Base-by-base conservation (phyloP, 441 rosid species). In the Adansonia gregorii region DNA sequence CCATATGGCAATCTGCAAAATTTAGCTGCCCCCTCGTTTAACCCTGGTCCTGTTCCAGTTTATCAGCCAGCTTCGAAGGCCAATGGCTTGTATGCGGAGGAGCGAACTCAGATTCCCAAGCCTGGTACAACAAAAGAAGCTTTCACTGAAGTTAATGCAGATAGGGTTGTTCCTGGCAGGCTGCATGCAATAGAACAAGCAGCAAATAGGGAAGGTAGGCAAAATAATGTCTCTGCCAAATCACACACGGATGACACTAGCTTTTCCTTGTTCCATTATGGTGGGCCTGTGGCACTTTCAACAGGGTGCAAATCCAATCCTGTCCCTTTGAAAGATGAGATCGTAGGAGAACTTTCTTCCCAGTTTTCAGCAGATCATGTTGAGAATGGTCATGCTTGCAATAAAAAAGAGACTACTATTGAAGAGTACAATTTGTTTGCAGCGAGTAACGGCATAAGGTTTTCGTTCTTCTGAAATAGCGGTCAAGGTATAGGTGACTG, bases 351-450 rank as follows among this genome's bases (percentile, higher is more conserved):
- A 54, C 71, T 84, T 74, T 84, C 92, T 76, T 82, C 88, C 12
- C 87, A 84, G 72, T 81, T 92, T 74, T 80, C 87, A 15, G 84
- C 84, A 22, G 90, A 89, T 82, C 82, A 86, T 64, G 76, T 45
- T 9, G 90, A 86, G 76, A 83, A 85, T 35, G 85, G 82, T 83
- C 79, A 83, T 51, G 84, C 80, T 72, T 78, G 89, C 87, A 80
- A 78, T 78, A 84, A 85, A 74, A 90, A 79, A 84, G 94, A 84
- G 83, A 81, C 80, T 51, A 67, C 85, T 0, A 79, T 86, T 67
- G 96, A 92, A 85, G 93, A 94, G 78, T 94, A 96, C 89, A 94
- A 91, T 88, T 87, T 94, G 91, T 96, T 96, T 90, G 97, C 95
- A 35, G 86, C 89, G 48, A 89, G 88, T 73, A 89, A 89, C 60